Base-by-base conservation (phyloP, 1,284 basidiomycete species). In the Grifola frondosa region DNA sequence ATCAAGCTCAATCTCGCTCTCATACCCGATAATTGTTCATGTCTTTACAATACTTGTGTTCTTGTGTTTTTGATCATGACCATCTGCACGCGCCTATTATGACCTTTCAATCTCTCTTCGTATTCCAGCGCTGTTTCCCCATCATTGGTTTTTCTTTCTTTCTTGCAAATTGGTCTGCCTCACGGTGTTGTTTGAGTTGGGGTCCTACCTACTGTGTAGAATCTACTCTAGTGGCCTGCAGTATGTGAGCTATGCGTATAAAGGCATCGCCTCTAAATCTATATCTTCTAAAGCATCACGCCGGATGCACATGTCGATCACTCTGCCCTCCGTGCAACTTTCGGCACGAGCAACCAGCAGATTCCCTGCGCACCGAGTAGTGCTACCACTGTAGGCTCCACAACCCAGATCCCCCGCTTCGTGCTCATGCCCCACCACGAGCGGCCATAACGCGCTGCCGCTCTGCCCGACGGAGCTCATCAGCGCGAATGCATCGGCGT, bases 391-490 rank as follows among this genome's bases (percentile, higher is more conserved):
- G 58, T 61, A 9, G 59, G 61, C 46, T 61, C 59, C 11, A 64
- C 61, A 17, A 63, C 58, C 62, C 62, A 66, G 10, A 66, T 63
- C 2, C 62, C 64, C 26, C 57, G 59, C 46, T 60, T 62, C 30
- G 61, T 63, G 45, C 62, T 64, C 49, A 64, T 61, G n/a, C 29
- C 62, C 63, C 30, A 62, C 52, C n/a, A 66, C 46, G 36, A 66
- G 53, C 30, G 64, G 62, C 58, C 63, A 66, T 30, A 64, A 54
- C 22, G 63, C 63, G 44, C 63, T 64, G 6, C 63, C 64, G 48
- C 59, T 64, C 48, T 66, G 61, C 13, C 62, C 61, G 17, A 66
- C 49, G 17, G 61, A 59, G 39, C 60, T 61, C 40, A 66, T 65
- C 40, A 64, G 45, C 29, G 59, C 54, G 46, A 66, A 64, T 19